Evolutionary conservation across 2,329 filamentous ascomycete genomes (phyloP).

Genomic region (Aspergillus carbonarius): DNA sequence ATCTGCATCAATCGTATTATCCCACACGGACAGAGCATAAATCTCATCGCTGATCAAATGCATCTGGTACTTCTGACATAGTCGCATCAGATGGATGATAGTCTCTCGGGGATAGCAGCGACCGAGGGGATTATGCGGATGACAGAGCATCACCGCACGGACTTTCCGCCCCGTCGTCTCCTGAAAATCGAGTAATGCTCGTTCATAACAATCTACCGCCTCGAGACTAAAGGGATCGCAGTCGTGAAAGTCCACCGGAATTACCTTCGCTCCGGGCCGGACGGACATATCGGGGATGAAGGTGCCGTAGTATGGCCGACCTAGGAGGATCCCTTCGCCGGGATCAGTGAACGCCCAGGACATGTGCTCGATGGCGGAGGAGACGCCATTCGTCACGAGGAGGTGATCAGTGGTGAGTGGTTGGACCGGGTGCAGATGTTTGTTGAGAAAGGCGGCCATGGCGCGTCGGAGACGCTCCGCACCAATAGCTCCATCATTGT

Average conservation of each 20-base stretch:
- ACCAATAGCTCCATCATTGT: conserved; percentile 38
- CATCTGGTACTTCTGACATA: conserved; percentile 53
- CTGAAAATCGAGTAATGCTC: conserved; percentile 39
- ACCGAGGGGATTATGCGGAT: conserved; percentile 55
- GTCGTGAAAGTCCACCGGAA: conserved; percentile 47
- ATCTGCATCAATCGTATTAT: conserved; percentile 21
- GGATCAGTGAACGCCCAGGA: conserved; percentile 34
- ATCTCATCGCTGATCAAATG: conserved; percentile 61
- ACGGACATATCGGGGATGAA: conserved; percentile 49
- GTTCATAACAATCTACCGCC: conserved; percentile 49
- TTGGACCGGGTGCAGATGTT: conserved; percentile 28
- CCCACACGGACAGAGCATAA: conserved; percentile 56
- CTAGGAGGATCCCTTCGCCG: conserved; percentile 37
- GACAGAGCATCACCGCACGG: conserved; percentile 51
- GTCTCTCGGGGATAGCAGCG: conserved; percentile 46
- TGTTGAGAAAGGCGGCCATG: conserved; percentile 34
- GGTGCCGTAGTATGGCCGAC: conserved; percentile 46
- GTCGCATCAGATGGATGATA: conserved; percentile 45
- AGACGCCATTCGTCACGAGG: conserved; percentile 37
- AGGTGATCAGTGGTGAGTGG: conserved; percentile 30
- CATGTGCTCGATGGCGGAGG: conserved; percentile 36
- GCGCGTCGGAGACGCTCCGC: conserved; percentile 26
- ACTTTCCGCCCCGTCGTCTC: conserved; percentile 41
- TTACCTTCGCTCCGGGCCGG: conserved; percentile 44
- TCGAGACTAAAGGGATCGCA: conserved; percentile 45